Base-by-base conservation (phyloP, 345 rosid genomes). In the Eucalyptus coolabah region DNA sequence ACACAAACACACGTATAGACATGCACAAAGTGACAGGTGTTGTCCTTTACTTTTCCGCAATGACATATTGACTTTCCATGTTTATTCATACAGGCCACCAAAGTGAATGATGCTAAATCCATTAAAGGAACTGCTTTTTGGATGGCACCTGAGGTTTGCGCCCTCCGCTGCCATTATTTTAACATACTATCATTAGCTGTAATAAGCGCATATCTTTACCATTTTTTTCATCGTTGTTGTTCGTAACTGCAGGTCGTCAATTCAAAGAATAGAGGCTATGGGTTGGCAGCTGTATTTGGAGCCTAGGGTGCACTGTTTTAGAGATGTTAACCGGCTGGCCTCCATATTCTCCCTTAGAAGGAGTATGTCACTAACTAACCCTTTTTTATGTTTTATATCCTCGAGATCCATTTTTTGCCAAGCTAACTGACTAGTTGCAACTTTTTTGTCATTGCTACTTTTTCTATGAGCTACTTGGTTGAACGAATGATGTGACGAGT, bases 101-200 rank as follows among this genome's bases (percentile, higher is more conserved):
- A 91, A 92, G 3, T 67, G 80, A 67, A 32, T 32, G 96, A 96
- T 92, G 96, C 93, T 42, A 93, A 94, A 94, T 96, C 98, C 86
- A 90, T 91, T 93, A 94, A 91, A 91, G 98, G 98, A 88, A 95
- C 98, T 88, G 93, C 96, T 87, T 95, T 92, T 89, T 97, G 99
- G 99, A 97, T 96, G 99, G 99, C 99, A 80, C 99, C 99, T 56
- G 98, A 97, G 99, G 99, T 97, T 90, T 90, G 94, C 50, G 53
- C 93, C 16, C 80, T 51, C 49, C 18, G 17, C 49, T 14, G 34
- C 21, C 80, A 42, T 51, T 40, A n/a, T 34, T 87, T 24, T 17
- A 86, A 49, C 28, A 32, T 56, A 32, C 24, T 87, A 42, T 37
- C 44, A 17, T 87, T 51, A 54, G 24, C n/a, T 60, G 49, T n/a